Base-by-base conservation (phyloP, 768 basidiomycete species). In the Suillus occidentalis region DNA sequence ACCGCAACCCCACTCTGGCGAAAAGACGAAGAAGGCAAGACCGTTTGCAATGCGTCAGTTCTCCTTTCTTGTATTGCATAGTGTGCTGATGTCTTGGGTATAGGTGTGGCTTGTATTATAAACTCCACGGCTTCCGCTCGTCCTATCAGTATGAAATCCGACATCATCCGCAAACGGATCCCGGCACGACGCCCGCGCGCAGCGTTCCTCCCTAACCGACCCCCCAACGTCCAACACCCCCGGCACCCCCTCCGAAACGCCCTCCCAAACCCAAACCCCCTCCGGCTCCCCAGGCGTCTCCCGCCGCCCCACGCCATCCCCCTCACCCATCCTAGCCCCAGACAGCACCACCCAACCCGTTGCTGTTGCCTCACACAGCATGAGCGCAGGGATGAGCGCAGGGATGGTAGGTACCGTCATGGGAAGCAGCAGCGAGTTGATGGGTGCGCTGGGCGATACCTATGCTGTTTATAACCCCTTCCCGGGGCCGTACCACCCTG, bases 141-240 rank as follows among this genome's bases (percentile, higher is more conserved):
- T 31, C 93, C 93, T 2, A 92, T 94, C 66, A 92, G 90, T 9
- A 94, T 95, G 92, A 94, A 94, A 74, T 93, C 91, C 5, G 93
- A 95, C 67, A 88, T 94, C 42, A 92, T 95, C 68, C 90, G 92
- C 66, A 94, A 94, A 73, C 88, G 93, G 47, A n/a, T 91, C 92
- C 2, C 82, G 92, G 1, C 91, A 93, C 69, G 91, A 94, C 65
- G 88, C 89, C 25, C 85, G 90, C 85, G 89, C 22, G 69, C 79
- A 61, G 84, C 83, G 58, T 3, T 31, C 58, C 9, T 59, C 58
- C 3, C 58, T 59, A 12, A 13, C 58, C 1, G 58, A 59, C 3
- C 8, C 40, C 18, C 79, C 78, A 66, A 81, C 80, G 25, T 83
- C 87, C 57, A 89, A 91, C 65, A 90, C 89, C 0, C 89, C 87